phyloP scores from a whole-genome alignment of 2,329 filamentous ascomycete species.

The Acrocalymma vagum region DNA sequence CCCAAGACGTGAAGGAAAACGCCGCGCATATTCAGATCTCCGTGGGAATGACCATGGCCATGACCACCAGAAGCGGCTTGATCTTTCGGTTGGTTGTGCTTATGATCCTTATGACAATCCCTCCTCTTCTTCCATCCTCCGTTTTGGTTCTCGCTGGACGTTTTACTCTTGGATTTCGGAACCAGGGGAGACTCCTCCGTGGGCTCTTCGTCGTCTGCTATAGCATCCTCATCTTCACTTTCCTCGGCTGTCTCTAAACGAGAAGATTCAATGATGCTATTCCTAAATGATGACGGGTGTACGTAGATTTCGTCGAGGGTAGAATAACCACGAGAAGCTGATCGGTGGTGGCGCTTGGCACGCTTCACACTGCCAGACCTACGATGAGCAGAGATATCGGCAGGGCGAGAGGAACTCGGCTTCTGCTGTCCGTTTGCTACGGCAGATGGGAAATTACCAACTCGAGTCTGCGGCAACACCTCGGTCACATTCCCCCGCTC shows the following conservation, averaged over 20 bases:
- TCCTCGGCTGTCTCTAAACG: conserved; percentile 64
- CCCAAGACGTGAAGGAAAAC: conserved; percentile 77
- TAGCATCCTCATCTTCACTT: conserved; percentile 62
- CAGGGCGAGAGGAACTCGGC: conserved; percentile 24
- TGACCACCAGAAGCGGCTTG: conserved; percentile 59
- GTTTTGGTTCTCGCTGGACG: conserved; percentile 19
- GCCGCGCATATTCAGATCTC: conserved; percentile 92
- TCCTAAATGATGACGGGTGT: conserved; percentile 87
- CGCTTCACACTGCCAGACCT: conserved; percentile 41
- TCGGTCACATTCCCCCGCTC: conserved; percentile 68
- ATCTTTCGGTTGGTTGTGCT: conserved; percentile 81
- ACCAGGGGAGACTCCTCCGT: conserved; percentile 48
- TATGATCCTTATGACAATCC: conserved; percentile 72
- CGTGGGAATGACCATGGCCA: conserved; percentile 79
- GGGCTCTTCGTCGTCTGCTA: conserved; percentile 48
- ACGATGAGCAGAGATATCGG: conserved; percentile 22
- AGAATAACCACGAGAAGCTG: conserved; percentile 61
- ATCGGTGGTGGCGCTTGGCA: conserved; percentile 67
- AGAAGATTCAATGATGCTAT: conserved; percentile 90
- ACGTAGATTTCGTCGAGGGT: conserved; percentile 78
- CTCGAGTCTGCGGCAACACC: conserved; percentile 68
- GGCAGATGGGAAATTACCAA: conserved; percentile 59
- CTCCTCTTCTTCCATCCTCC: conserved; percentile 33
- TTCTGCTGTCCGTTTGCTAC: conserved; percentile 25
- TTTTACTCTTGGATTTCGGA: conserved; percentile 40